Base-by-base conservation (phyloP, 2,329 filamentous ascomycete genomes). In the Xylariaceae sp. region DNA sequence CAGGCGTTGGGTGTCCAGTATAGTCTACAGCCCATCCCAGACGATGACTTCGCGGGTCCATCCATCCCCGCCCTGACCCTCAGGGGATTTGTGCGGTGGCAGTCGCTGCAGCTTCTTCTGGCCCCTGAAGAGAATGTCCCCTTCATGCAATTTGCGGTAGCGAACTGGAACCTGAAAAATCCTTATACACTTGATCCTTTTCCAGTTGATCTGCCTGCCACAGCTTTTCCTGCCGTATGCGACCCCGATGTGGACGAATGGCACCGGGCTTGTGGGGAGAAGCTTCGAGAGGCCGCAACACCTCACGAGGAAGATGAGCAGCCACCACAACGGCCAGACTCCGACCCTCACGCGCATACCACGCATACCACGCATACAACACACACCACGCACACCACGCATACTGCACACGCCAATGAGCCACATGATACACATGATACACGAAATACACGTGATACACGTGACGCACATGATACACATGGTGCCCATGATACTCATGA, bases 1-100 rank as follows among this genome's bases (percentile, higher is more conserved):
- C 89, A 91, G 69, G 89, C 89, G 6, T 84, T 96, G 55, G 94
- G 93, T 66, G 97, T 93, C 72, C 89, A 92, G 68, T 93, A 97
- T 75, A 87, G 86, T 53, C 80, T 97, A 34, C 60, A 62, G 15
- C 89, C 95, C 66, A 90, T 90, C 0, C 84, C 84, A 52, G 82
- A 85, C 45, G 82, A 87, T 67, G 84, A 90, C 63, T 97, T 89
- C 72, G 82, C 82, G 2, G 79, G 86, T 0, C 94, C 93, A 0
- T 86, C 83, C 0, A 82, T 97, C 48, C 94, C 94, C 0, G 90
- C 92, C 11, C 77, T 99, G 58, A 95, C 93, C 41, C 80, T 82
- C 0, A 84, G 85, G 69, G 94, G 94, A 47, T 99, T 96, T 73
- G 89, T 93, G 49, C 87, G 90, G 72, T 99, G 93, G 93, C 88